Percentiles rank a stretch among this genome's conserved stretches.
Conservation (phyloP, 768 basidiomycete species). For the Rhizopogon salebrosus region DNA sequence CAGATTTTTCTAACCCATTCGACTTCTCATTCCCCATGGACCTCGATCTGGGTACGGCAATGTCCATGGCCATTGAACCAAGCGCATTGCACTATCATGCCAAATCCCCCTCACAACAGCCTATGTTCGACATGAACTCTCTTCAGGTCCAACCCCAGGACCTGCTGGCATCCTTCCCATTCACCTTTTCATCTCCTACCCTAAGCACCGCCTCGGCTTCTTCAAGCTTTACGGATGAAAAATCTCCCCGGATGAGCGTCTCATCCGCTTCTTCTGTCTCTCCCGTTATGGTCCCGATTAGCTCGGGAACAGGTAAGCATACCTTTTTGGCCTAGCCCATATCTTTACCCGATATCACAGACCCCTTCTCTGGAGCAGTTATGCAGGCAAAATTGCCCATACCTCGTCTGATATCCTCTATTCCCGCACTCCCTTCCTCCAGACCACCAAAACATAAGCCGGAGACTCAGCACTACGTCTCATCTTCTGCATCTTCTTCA, state of each 20-base stretch:
- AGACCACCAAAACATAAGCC: conserved; percentile 19
- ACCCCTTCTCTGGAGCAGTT: conserved; percentile 7
- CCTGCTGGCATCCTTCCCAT: conserved; percentile 31
- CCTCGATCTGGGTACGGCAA: conserved; percentile 47
- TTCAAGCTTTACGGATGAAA: conserved; percentile 17
- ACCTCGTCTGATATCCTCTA: conserved; percentile 47
- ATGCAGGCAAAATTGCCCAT: conserved; percentile 37
- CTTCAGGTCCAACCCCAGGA: conserved; percentile 25
- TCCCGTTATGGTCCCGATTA: conserved; percentile 36
- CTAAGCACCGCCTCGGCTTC: conserved; percentile 30
- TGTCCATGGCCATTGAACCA: conserved; percentile 58
- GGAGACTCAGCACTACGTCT: conserved; percentile 13
- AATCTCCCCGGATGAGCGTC: conserved; percentile 14
- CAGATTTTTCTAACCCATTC: conserved; percentile 35
- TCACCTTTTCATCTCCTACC: conserved; percentile 35
- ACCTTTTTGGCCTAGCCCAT: no score
- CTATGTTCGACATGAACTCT: conserved; percentile 15
- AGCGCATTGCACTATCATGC: conserved; percentile 49
- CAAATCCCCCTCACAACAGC: conserved; percentile 2
- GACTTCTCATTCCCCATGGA: conserved; percentile 44
- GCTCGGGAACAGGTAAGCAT: conserved; percentile 8
- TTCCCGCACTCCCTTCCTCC: conserved; percentile 36
- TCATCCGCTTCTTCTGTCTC: conserved; percentile 39
- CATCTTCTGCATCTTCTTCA: conserved; percentile 30
- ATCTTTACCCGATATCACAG: neutral